Base-by-base conservation (phyloP, 2,329 filamentous ascomycete genomes). In the Exophiala sideris region DNA sequence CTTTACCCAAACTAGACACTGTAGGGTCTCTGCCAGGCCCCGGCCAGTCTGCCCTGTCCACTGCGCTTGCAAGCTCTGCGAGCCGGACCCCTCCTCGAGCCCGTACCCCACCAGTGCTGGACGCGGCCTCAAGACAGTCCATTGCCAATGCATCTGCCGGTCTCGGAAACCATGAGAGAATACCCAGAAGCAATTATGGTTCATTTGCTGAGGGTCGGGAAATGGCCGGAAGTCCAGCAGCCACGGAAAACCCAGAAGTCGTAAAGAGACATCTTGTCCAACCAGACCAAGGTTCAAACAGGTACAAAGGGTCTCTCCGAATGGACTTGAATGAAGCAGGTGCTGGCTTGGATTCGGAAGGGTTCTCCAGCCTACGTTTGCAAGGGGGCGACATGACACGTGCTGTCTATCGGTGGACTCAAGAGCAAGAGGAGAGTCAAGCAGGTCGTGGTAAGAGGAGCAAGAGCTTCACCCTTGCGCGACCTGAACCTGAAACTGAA, bases 401-500 rank as follows among this genome's bases (percentile, higher is more conserved):
- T 57, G 89, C 92, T 50, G 95, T 99, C 64, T 99, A 99, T 76
- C 87, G 89, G 64, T 99, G 95, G 89, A 90, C 91, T 5, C 91
- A 97, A 70, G 89, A 95, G 68, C 88, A 88, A 48, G 86, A 95
- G 67, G 78, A 83, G 44, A 82, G 85, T 62, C 75, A 77, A 45
- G 72, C 74, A 12, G 71, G 74, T 29, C 76, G 79, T 14, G 83
- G 83, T 64, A 77, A 84, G 66, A 84, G 92, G 64, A 96, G 91
- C 73, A 87, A 91, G 74, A 97, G 91, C 71, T 96, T 96, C 70
- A 85, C 86, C 64, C 74, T 89, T 42, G 79, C 87, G 34, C 82
- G 90, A 32, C 88, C 89, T 5, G 84, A 88, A 33, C 89, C 90
- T 0, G 88, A 94, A 66, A 83, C 85, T 52, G 88, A 94, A 47